Evolutionary conservation across 2,329 filamentous ascomycete genomes (phyloP).

Genomic region (Botrytis medusae): DNA sequence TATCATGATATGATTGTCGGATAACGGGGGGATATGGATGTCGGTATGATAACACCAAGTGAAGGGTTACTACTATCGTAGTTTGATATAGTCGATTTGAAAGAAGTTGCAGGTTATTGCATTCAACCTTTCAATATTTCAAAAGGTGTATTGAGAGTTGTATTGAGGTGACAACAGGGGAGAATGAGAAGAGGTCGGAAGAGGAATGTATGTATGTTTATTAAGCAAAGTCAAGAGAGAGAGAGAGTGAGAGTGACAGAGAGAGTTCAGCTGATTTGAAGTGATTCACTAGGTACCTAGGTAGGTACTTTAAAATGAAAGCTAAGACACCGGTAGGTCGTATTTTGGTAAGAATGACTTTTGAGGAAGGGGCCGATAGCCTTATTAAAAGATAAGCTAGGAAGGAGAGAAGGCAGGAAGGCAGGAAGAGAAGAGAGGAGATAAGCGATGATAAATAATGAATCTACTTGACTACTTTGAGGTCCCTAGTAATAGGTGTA

Average conservation of each 20-base stretch:
- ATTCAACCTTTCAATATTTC: neutral
- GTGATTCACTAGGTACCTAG: neutral
- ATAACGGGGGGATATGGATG: neutral
- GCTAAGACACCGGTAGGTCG: neutral
- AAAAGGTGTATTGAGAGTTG: neutral
- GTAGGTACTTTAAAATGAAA: neutral
- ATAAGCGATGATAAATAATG: neutral
- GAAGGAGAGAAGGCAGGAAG: neutral
- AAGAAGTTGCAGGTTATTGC: neutral
- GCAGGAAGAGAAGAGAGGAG: neutral
- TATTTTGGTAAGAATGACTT: neutral
- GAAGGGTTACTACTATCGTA: neutral
- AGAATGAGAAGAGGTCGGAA: neutral
- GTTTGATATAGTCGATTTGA: neutral
- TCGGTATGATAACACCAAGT: neutral
- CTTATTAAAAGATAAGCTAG: conserved; percentile 1
- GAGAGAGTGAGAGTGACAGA: neutral
- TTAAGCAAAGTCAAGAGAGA: neutral
- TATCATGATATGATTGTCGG: conserved; percentile 10
- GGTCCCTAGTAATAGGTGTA: neutral
- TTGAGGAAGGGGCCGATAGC: neutral
- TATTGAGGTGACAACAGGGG: too few species aligned
- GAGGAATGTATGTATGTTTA: neutral
- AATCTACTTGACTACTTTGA: neutral
- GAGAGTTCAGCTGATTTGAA: neutral